Percentiles rank a stretch among this genome's conserved stretches.
Conservation (phyloP, 2,329 filamentous ascomycete species). For the Sclerotinia subarctica region DNA sequence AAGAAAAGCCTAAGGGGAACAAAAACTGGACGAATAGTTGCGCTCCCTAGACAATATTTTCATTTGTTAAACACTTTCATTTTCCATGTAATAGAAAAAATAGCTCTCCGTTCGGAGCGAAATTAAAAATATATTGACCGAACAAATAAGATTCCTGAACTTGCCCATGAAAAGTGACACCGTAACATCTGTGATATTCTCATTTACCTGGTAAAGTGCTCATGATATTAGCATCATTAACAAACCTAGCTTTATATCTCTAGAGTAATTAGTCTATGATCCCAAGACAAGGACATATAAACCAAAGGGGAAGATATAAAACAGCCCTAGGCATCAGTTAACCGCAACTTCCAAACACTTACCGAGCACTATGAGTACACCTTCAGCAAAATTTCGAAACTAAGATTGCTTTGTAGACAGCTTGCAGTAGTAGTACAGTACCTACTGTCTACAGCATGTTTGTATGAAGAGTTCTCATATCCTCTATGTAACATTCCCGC, state of each 20-base stretch:
- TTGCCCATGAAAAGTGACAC: not conserved
- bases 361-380: not conserved
- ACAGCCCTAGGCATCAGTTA: not conserved
- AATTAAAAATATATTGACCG: not conserved
- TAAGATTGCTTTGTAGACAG: not conserved
- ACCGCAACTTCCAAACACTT: not conserved
- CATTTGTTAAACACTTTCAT: not conserved
- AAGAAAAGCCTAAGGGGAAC: not conserved
- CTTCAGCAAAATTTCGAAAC: not conserved
- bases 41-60: not conserved
- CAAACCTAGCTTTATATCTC: too few relatives aligned
- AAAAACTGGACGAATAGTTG: not conserved
- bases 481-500: not conserved
- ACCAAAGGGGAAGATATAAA: not conserved
- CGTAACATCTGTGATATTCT: not conserved
- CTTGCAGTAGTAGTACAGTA: not conserved
- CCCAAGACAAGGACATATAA: not conserved
- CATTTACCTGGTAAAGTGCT: not conserved
- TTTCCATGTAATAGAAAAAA: not conserved
- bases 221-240: not conserved
- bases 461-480: not conserved
- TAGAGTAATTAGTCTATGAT: not conserved
- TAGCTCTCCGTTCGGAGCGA: rapidly evolving
- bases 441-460: not conserved
- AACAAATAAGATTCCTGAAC: not conserved